Evolutionary conservation across 2,329 filamentous ascomycete genomes (phyloP).

Genomic region (Pseudovirgaria hyperparasitica): DNA sequence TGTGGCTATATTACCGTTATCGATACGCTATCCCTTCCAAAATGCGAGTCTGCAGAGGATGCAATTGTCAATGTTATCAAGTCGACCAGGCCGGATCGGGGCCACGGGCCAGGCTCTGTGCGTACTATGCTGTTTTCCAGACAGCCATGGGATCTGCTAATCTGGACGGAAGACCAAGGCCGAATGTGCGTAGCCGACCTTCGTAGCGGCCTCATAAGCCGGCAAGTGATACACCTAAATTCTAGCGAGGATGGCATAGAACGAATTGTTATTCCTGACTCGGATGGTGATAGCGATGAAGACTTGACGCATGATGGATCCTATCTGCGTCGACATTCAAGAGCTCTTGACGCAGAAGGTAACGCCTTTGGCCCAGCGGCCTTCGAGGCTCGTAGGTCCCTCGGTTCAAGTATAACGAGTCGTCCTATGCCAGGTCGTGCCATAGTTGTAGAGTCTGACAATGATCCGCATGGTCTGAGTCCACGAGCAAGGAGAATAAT

Average conservation of each 20-base stretch:
- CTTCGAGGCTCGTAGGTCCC: conserved; percentile 24
- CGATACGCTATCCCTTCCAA: conserved; percentile 38
- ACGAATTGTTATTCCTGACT: conserved; percentile 44
- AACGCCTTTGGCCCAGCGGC: conserved; percentile 27
- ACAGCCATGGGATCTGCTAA: conserved; percentile 75
- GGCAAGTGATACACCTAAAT: conserved; percentile 57
- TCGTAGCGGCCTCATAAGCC: conserved; percentile 50
- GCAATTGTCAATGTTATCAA: conserved; percentile 63
- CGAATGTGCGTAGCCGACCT: conserved; percentile 63
- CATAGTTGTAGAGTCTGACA: conserved; percentile 25
- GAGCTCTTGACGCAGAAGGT: conserved; percentile 24
- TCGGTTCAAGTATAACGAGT: no score
- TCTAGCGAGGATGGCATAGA: conserved; percentile 43
- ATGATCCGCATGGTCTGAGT: conserved; percentile 34
- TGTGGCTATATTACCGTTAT: conserved; percentile 70
- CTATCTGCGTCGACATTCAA: conserved; percentile 30
- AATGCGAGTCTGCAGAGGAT: conserved; percentile 35
- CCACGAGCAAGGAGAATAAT: conserved; percentile 33
- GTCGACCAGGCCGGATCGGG: conserved; percentile 56
- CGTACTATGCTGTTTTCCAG: conserved; percentile 88
- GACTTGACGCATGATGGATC: conserved; percentile 35
- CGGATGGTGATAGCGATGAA: conserved; percentile 17
- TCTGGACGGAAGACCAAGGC: conserved; percentile 86
- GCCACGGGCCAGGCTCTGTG: conserved; percentile 59
- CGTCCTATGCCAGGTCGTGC: conserved; percentile 15